Evolutionary conservation across 257 asterid genomes (phyloP).

Genomic region (Salvia miltiorrhiza): DNA sequence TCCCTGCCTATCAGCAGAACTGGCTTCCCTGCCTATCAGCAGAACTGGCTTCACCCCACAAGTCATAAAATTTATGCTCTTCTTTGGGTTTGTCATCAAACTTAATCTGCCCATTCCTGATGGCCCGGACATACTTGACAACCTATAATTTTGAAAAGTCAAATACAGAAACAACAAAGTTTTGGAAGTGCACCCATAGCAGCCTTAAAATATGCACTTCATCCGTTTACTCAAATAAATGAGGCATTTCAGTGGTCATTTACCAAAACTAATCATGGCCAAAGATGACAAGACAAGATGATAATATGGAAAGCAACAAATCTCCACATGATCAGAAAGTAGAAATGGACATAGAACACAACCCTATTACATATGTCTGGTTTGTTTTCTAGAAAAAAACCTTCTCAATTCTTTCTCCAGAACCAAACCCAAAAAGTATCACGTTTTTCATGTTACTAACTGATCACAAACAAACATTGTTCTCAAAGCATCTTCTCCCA

Average conservation of each 20-base stretch:
- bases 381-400: background rate
- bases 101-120: constrained; percentile 75
- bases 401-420: background rate
- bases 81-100: constrained; percentile 76
- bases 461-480: background rate
- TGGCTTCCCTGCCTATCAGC: constrained; percentile 79
- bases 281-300: background rate
- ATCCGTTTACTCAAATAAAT: background rate
- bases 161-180: background rate
- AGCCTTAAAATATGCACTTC: background rate
- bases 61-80: constrained; percentile 51
- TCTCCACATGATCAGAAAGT: background rate
- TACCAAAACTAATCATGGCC: background rate
- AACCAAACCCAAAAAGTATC: background rate
- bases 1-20: constrained; percentile 68
- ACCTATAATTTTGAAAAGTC: constrained; percentile 47
- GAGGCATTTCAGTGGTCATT: background rate
- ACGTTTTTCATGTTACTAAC: background rate
- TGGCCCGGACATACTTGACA: constrained; percentile 66
- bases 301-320: background rate
- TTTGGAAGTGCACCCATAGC: background rate
- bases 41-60: constrained; percentile 84
- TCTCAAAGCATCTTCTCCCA: background rate
- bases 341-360: background rate
- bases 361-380: background rate